Evolutionary conservation across 805 yeast species (phyloP), one percentile per base, ranked within the genome.

Genomic region (Suhomyces faveliae): DNA sequence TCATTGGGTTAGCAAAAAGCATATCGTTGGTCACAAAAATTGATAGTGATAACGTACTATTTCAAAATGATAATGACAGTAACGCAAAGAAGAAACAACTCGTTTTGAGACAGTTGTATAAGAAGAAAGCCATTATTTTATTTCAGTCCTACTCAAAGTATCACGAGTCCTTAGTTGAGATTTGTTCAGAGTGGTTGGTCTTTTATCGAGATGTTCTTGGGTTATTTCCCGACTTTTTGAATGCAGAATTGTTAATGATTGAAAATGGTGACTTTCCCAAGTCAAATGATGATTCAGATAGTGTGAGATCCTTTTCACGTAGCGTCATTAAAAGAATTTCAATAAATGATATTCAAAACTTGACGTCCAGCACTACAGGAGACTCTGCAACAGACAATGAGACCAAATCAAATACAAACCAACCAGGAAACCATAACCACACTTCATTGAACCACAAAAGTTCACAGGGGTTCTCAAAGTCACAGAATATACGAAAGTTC

Each of bases 121-220:
- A 61, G 40, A 58, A 60, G 23, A 72, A 66, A 48, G 73, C 70
- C 2, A 47, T 54, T 3, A 46, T 68, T 0, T 53, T 66, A 12
- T 73, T 73, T 49, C 70, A 66, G 30, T 50, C 58, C 12, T 70
- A 67, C 48, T 51, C 60, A 3, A 66, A 61, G 46, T 73, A 60
- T 52, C 73, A 67, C 42, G 75, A 71, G 51, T 54, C 77, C 0
- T 54, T 73, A 29, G 73, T 70, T 1, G 74, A 64, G 2, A 66
- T 72, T 13, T 61, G 72, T 10, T 68, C 73, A 3, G 75, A 71
- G 35, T 73, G 78, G 78, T 43, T 72, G 17, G 56, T 72, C 5
- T 59, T 70, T 1, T 66, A 63, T 38, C 51, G 58, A 12, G 74
- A 70, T 45, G 60, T 72, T 1, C 57, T 73, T 12, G 55, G 55